Base-by-base conservation (phyloP, 208 protist genomes). In the Herpetomonas samuelpessoai region DNA sequence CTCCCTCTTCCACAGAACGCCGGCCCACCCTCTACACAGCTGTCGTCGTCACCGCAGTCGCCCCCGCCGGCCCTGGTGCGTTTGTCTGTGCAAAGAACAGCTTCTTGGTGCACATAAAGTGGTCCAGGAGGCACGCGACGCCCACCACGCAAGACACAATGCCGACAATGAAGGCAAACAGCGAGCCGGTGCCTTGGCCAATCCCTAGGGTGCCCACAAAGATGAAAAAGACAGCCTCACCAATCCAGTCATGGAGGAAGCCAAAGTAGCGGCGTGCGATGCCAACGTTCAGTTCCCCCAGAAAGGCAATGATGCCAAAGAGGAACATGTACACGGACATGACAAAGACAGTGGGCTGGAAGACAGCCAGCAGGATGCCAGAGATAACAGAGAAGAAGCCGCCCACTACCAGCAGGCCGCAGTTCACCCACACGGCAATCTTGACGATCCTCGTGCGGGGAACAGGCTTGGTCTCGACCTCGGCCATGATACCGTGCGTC, bases 151-250 rank as follows among this genome's bases (percentile, higher is more conserved):
- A 66, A 1, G 74, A 76, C 58, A 57, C 65, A 31, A 73, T 66
- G 41, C 74, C 74, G 2, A 44, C 61, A 22, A 75, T 38, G 21
- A 81, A 35, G n/a, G 57, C 46, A 24, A 73, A 0, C 1, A 71
- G 39, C 38, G 60, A 54, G 41, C n/a, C 21, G 6, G 64, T 61
- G 26, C 58, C 44, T 19, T 76, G 68, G 28, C 62, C 50, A 14
- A 81, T 54, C 24, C 74, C 74, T 0, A 81, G 46, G 0, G 74
- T 77, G 22, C 74, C 74, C 2, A 76, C 63, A 55, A 81, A 81
- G 12, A 81, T 68, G 45, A 76, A 76, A 31, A 73, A 81, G 2
- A 73, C 49, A 0, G 62, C 61, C 57, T 74, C 57, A 46, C 74
- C 74, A 14, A 72, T 39, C 62, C 64, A 63, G 47, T 72, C 57